Evolutionary conservation across 805 yeast species (phyloP), one percentile per base, ranked within the genome.

Genomic region (Sugiyamaella chiloensis): DNA sequence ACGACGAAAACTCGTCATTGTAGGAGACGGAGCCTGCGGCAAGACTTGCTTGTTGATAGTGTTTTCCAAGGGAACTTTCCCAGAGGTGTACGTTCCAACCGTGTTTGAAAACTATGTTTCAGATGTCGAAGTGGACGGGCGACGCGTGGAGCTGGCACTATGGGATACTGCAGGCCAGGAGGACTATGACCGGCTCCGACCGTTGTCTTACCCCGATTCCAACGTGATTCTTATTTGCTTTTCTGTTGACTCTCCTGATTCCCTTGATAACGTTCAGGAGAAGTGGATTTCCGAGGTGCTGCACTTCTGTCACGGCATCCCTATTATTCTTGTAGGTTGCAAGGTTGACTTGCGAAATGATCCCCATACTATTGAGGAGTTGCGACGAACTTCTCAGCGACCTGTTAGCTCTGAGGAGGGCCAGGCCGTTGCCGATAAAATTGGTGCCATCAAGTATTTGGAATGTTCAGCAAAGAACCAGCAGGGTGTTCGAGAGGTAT

Each of bases 81-180:
- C 95, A 1, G 77, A 75, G 37, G 72, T 74, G 6, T 85, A 88
- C 60, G 85, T 85, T 5, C 96, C 96, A 1, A 86, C 93, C 0
- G 82, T 87, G 24, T 86, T 87, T 67, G 95, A 86, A 55, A 86
- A 85, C 64, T 85, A 85, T 61, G 79, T 80, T 9, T 77, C 85
- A 6, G 74, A 73, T 32, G 78, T 83, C 2, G 64, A 60, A 30
- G 69, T 76, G 0, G 68, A 70, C 29, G 73, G 73, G 23, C 76
- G 79, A 57, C 55, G 65, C n/a, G 72, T 84, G 17, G 89, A 83
- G 59, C 65, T 87, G 55, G 86, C 87, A 0, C 65, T 87, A 24
- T 87, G 95, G 95, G 96, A 87, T 62, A 86, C 95, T 0, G 95
- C 95, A 0, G 93, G 95, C 2, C 93, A 86, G 66, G 95, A 87